Conservation (phyloP, 1,139 yeast genomes). For the Pichia terricola region DNA sequence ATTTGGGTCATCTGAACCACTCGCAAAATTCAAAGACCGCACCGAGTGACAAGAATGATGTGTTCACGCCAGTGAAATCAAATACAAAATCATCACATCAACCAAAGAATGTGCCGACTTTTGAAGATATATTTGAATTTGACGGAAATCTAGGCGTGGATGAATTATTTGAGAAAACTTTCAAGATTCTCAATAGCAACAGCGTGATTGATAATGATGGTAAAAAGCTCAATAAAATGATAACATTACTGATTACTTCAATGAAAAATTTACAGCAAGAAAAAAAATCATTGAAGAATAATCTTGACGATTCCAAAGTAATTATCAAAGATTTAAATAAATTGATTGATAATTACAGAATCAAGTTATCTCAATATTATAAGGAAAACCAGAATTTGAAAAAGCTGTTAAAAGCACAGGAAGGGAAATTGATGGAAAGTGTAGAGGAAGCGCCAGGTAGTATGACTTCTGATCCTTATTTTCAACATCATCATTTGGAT, state of each 20-base stretch:
- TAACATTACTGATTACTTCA: slow-evolving; percentile 16
- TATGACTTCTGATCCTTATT: too few species aligned
- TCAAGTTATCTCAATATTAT: slow-evolving; percentile 14
- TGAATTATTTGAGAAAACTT: slow-evolving; percentile 16
- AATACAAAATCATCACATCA: neutral
- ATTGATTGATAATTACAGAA: slow-evolving; percentile 10
- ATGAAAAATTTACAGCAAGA: slow-evolving; percentile 12
- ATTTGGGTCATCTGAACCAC: slow-evolving; percentile 4
- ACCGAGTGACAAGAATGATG: neutral
- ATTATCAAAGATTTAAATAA: slow-evolving; percentile 9
- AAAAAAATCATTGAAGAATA: slow-evolving; percentile 8
- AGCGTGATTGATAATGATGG: slow-evolving; percentile 9
- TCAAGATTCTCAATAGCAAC: slow-evolving; percentile 16
- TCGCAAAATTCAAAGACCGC: neutral
- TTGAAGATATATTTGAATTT: too few species aligned
- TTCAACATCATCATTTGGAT: neutral
- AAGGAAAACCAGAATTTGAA: slow-evolving; percentile 11
- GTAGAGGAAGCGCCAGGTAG: neutral
- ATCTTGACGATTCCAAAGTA: slow-evolving; percentile 2
- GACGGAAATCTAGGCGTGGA: slow-evolving; percentile 7
- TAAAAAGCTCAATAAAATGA: slow-evolving; percentile 10
- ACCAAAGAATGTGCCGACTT: neutral
- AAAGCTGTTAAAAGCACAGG: neutral
- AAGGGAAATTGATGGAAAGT: neutral
- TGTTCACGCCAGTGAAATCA: neutral